These are phyloP conservation scores for Trichomonas vaginalis DNA, from an alignment of 208 protist genomes.

Conservation along the genomic window DNA sequence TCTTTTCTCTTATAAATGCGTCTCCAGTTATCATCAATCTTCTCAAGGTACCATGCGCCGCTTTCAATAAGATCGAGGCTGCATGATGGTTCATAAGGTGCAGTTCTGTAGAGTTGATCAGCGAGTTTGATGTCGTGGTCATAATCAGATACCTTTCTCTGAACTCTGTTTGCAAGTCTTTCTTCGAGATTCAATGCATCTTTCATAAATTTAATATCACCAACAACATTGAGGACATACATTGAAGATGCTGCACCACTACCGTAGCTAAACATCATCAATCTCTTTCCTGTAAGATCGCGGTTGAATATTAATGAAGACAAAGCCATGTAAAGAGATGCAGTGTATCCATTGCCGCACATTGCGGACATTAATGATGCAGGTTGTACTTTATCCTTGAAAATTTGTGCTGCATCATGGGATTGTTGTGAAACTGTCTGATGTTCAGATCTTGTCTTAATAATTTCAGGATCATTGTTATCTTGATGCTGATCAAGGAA, in stretches of 20 bases:
- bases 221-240: conserved; percentile 42
- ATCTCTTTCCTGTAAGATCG: conserved; percentile 39
- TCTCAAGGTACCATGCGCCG: background rate
- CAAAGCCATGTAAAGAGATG: conserved; percentile 54
- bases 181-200: background rate
- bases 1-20: background rate
- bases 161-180: background rate
- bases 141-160: background rate
- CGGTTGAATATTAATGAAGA: conserved; percentile 48
- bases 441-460: background rate
- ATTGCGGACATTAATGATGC: conserved; percentile 41
- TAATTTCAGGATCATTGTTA: background rate
- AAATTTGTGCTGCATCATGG: conserved; percentile 12
- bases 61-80: background rate
- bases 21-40: background rate
- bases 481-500: background rate
- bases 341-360: conserved; percentile 64
- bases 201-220: background rate
- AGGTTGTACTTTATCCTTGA: conserved; percentile 46
- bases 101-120: background rate
- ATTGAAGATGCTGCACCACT: conserved; percentile 54
- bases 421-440: background rate
- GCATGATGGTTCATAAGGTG: background rate
- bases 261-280: conserved; percentile 64
- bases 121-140: background rate